phyloP scores from a whole-genome alignment of 345 rosid species.

The Aethionema arabicum region DNA sequence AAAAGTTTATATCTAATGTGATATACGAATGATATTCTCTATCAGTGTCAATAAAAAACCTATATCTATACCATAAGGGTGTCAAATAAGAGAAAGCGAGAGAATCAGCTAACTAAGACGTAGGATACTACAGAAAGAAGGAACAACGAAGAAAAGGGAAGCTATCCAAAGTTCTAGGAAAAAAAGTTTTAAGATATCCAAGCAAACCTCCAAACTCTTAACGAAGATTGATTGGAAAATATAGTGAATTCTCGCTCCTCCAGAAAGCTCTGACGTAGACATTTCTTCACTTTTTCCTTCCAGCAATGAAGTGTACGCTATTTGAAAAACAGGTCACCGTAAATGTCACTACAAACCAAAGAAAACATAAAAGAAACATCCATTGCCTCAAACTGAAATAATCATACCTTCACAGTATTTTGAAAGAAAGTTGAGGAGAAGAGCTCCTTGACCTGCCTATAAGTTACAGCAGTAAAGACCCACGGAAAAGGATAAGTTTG shows the following conservation, averaged over 20 bases:
- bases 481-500: conserved; percentile 13
- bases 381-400: conserved; percentile 3
- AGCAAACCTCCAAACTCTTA: conserved; percentile 62
- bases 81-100: not conserved
- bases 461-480: conserved; percentile 26
- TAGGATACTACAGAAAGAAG: not conserved
- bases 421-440: conserved; percentile 86
- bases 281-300: conserved; percentile 66
- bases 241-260: conserved; percentile 69
- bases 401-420: conserved; percentile 83
- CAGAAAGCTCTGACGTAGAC: conserved; percentile 59
- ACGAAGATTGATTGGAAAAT: conserved; percentile 69
- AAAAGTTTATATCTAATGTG: not conserved
- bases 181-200: not conserved
- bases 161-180: not conserved
- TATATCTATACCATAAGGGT: not conserved
- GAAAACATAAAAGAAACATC: conserved; percentile 16
- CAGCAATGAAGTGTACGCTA: conserved; percentile 58
- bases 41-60: conserved; percentile 8
- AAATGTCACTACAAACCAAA: conserved; percentile 18
- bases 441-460: conserved; percentile 97
- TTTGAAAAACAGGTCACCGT: conserved; percentile 17
- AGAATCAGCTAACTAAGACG: not conserved
- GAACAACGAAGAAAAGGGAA: not conserved
- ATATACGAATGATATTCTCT: not conserved